Percentiles rank a stretch among this genome's conserved stretches.
These are phyloP conservation scores for Sporothrix sp. DNA, from an alignment of 2,329 filamentous ascomycete genomes.

Conservation along the genomic window DNA sequence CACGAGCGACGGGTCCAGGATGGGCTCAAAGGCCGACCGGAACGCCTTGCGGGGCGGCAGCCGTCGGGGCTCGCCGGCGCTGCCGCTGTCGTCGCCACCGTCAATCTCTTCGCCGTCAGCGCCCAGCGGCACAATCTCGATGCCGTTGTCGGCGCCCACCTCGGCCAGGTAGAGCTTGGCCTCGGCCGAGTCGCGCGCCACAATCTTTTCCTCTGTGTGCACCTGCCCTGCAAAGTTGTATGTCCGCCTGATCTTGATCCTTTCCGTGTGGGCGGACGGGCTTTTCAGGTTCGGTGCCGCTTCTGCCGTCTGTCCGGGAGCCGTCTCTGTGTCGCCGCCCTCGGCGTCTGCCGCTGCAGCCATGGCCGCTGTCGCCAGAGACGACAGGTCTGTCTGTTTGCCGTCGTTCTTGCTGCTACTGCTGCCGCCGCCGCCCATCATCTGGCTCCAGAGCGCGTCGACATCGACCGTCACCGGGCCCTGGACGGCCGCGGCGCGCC, in stretches of 20 bases:
- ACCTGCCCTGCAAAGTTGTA: constrained; percentile 68
- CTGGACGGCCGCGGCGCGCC: constrained; percentile 39
- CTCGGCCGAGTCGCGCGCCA: constrained; percentile 55
- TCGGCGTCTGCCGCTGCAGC: neutral
- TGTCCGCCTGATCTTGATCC: constrained; percentile 57
- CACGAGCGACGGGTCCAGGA: constrained; percentile 34
- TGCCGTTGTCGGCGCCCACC: constrained; percentile 27
- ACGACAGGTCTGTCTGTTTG: constrained; percentile 4
- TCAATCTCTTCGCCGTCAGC: constrained; percentile 21
- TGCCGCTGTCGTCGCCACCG: constrained; percentile 19
- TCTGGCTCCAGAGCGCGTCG: constrained; percentile 59
- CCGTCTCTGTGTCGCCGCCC: neutral
- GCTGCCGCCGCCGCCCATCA: constrained; percentile 37
- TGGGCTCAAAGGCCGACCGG: constrained; percentile 54
- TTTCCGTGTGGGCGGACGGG: constrained; percentile 21
- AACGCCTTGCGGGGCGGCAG: constrained; percentile 45
- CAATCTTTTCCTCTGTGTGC: constrained; percentile 61
- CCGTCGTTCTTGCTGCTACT: neutral
- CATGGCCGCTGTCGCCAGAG: constrained; percentile 10
- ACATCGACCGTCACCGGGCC: constrained; percentile 61
- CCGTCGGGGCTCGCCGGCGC: constrained; percentile 29
- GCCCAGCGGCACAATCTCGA: constrained; percentile 21
- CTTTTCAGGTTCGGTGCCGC: constrained; percentile 20
- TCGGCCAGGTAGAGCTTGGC: constrained; percentile 54
- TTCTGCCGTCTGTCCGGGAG: neutral